These are phyloP conservation scores for Trichoderma gracile DNA, from an alignment of 2,329 filamentous ascomycete genomes.

Conservation along the genomic window DNA sequence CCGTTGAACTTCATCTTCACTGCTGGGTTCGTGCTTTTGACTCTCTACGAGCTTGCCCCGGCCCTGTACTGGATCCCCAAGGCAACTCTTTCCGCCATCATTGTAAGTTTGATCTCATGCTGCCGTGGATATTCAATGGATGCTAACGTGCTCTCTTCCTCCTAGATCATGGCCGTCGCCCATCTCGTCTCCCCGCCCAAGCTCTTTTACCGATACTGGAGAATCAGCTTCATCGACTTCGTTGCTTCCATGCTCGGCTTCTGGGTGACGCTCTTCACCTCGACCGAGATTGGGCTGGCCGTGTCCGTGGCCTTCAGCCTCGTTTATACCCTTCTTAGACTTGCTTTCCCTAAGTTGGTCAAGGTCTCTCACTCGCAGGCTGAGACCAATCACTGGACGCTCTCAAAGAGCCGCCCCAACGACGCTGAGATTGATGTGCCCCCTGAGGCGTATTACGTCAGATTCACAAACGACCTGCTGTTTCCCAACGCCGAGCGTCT, in stretches of 20 bases:
- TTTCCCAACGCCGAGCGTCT: conserved; percentile 61
- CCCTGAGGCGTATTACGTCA: conserved; percentile 56
- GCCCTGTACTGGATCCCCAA: conserved; percentile 69
- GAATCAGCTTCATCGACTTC: conserved; percentile 64
- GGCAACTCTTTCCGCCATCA: conserved; percentile 63
- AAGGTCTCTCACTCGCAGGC: conserved; percentile 35
- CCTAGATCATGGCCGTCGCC: conserved; percentile 61
- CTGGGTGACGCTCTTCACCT: conserved; percentile 64
- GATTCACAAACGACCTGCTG: conserved; percentile 58
- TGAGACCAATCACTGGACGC: conserved; percentile 36
- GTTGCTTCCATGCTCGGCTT: conserved; percentile 63
- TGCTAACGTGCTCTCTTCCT: background rate
- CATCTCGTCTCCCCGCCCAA: conserved; percentile 60
- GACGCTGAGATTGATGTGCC: conserved; percentile 37
- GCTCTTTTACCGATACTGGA: conserved; percentile 65
- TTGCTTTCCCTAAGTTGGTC: conserved; percentile 54
- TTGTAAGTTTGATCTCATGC: conserved; percentile 42
- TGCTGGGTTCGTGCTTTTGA: conserved; percentile 60
- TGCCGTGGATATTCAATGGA: background rate
- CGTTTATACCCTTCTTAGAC: conserved; percentile 58
- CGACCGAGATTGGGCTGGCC: conserved; percentile 61
- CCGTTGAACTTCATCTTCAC: conserved; percentile 63
- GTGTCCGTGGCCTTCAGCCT: conserved; percentile 63
- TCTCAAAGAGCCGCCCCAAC: conserved; percentile 28
- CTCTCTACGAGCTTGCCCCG: conserved; percentile 61